Conservation (phyloP, 768 basidiomycete species). For the Pleurotus djamor region DNA sequence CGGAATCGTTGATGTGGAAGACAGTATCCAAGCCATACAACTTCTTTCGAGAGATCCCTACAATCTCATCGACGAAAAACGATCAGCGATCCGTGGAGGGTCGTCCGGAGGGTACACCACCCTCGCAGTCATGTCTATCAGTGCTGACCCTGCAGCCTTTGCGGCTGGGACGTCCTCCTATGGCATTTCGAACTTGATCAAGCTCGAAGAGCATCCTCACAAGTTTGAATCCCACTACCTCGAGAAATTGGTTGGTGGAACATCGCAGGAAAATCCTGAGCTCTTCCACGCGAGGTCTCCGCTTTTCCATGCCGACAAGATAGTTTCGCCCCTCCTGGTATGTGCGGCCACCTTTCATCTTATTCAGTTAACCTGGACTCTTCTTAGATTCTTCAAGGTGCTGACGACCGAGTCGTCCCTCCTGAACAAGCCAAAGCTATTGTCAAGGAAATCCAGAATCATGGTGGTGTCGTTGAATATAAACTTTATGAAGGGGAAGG, state of each 20-base stretch:
- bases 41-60: slow-evolving; percentile 42
- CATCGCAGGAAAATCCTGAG: slow-evolving; percentile 49
- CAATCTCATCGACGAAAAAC: slow-evolving; percentile 58
- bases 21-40: slow-evolving; percentile 57
- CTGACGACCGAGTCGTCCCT: slow-evolving; percentile 61
- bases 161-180: slow-evolving; percentile 65
- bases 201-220: slow-evolving; percentile 62
- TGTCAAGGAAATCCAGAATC: slow-evolving; percentile 46
- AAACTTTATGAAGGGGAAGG: slow-evolving; percentile 64
- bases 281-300: slow-evolving; percentile 63
- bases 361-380: not conserved
- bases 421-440: slow-evolving; percentile 63
- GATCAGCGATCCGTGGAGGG: slow-evolving; percentile 67
- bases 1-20: slow-evolving; percentile 74
- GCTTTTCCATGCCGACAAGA: slow-evolving; percentile 57
- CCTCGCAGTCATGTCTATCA: slow-evolving; percentile 43
- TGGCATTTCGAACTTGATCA: slow-evolving; percentile 64
- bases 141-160: slow-evolving; percentile 43
- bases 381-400: slow-evolving; percentile 66
- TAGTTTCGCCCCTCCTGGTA: slow-evolving; percentile 63
- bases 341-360: slow-evolving; percentile 15
- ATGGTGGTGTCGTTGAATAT: slow-evolving; percentile 54
- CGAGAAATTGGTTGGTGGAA: slow-evolving; percentile 61
- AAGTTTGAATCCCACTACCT: slow-evolving; percentile 67
- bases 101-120: slow-evolving; percentile 76